Conservation (phyloP, 306 rosid species). For the Astragalus membranaceus region DNA sequence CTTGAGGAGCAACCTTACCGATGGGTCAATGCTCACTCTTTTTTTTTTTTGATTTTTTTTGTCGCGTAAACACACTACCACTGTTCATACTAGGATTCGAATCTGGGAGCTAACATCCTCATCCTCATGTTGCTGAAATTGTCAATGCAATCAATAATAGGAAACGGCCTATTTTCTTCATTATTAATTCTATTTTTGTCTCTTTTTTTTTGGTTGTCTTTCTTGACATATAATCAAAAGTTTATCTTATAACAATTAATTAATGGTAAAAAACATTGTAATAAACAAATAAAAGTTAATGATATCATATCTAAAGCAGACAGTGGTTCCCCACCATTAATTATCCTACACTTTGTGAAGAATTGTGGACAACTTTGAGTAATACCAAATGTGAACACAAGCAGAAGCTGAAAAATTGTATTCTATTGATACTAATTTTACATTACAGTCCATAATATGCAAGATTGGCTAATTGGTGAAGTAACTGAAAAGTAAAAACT, state of each 20-base stretch:
- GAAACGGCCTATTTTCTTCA: too few relatives aligned
- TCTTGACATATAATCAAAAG: conserved; percentile 22
- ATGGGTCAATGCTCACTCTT: too few relatives aligned
- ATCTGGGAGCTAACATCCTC: too few relatives aligned
- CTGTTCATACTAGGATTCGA: too few relatives aligned
- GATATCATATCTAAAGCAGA: conserved; percentile 10
- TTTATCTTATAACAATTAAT: background rate
- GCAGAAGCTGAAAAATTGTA: conserved; percentile 13
- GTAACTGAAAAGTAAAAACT: background rate
- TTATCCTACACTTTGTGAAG: conserved; percentile 2
- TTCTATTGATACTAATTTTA: conserved; percentile 12
- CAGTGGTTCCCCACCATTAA: conserved; percentile 13
- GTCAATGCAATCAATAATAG: too few relatives aligned
- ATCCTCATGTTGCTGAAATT: too few relatives aligned
- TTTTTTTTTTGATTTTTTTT: too few relatives aligned
- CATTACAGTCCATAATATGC: conserved; percentile 15
- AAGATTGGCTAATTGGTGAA: conserved; percentile 6
- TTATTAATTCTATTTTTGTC: background rate
- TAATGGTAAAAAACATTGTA: background rate
- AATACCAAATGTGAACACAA: conserved; percentile 11
- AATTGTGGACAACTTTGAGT: conserved; percentile 1
- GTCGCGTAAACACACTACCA: too few relatives aligned
- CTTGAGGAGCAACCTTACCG: too few relatives aligned
- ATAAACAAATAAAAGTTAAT: conserved; percentile 14
- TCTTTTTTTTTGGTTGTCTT: conserved; percentile 11